Percentiles rank a stretch among this genome's conserved stretches.
Evolutionary conservation across 148 eudicot species (phyloP).

Genomic region (Spergularia bocconei): DNA sequence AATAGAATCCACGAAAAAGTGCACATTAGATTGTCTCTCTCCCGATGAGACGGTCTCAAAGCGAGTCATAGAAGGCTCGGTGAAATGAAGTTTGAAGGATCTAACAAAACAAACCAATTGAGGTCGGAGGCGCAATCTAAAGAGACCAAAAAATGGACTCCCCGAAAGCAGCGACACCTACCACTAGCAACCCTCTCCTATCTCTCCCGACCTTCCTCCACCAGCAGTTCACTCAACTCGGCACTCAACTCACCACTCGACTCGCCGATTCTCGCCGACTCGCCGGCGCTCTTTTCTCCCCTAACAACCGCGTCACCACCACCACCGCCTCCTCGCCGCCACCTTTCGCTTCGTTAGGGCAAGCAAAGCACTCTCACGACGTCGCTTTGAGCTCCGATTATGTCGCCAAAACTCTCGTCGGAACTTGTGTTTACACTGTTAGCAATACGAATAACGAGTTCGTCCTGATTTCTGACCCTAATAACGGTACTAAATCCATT

Average conservation of each 20-base stretch:
- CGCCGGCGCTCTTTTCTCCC: conserved; percentile 5
- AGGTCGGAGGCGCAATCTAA: no score
- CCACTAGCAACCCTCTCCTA: conserved; percentile 12
- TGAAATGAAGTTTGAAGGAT: no score
- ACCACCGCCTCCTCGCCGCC: conserved; percentile 6
- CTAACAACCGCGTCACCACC: background rate
- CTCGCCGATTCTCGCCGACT: conserved; percentile 24
- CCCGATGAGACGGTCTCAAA: no score
- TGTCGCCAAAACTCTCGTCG: conserved; percentile 68
- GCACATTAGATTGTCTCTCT: no score
- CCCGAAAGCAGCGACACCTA: background rate
- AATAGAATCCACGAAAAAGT: no score
- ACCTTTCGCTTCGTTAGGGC: conserved; percentile 61
- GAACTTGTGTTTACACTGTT: conserved; percentile 78
- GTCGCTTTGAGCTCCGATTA: conserved; percentile 45
- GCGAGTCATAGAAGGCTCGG: no score
- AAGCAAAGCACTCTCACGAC: conserved; percentile 32
- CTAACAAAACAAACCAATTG: no score
- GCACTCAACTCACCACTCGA: conserved; percentile 38
- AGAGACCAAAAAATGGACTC: background rate
- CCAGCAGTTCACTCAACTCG: conserved; percentile 22
- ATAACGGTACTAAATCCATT: conserved; percentile 54
- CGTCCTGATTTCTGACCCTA: conserved; percentile 79
- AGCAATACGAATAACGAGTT: conserved; percentile 88
- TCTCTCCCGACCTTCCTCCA: conserved; percentile 14